These are phyloP conservation scores for Phascolomyces articulosus DNA, from an alignment of 371 early-diverging fungal genomes.

Conservation along the genomic window DNA sequence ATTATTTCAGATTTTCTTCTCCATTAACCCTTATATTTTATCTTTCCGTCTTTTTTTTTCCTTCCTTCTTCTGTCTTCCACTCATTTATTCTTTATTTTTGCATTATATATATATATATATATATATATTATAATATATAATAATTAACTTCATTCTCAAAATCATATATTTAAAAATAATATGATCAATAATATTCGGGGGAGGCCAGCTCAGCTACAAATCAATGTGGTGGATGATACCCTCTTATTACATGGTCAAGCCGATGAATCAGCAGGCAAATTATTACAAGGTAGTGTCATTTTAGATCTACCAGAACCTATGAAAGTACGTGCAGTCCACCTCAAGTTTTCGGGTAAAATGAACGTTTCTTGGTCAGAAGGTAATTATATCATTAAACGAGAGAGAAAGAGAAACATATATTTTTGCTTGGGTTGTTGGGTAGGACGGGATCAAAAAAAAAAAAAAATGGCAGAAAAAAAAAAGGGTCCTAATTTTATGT, in stretches of 20 bases:
- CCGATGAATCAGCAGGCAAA: slow-evolving; percentile 44
- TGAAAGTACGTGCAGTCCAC: slow-evolving; percentile 38
- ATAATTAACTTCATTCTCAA: not conserved
- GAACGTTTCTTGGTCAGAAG: slow-evolving; percentile 53
- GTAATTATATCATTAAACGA: slow-evolving; percentile 19
- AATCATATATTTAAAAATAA: not conserved
- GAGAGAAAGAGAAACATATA: not conserved
- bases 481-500: not conserved
- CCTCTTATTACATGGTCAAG: slow-evolving; percentile 36
- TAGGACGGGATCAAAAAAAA: not conserved
- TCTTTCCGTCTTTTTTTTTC: not conserved
- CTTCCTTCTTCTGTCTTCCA: not conserved
- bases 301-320: slow-evolving; percentile 33
- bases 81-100: not conserved
- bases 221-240: slow-evolving; percentile 32
- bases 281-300: slow-evolving; percentile 36
- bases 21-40: not conserved
- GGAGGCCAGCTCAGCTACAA: slow-evolving; percentile 16
- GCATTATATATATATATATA: too few species aligned
- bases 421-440: too few species aligned
- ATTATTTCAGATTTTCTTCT: not conserved
- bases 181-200: slow-evolving; percentile 4
- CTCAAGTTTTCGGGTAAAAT: slow-evolving; percentile 43
- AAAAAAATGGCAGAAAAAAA: not conserved
- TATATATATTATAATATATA: not conserved